Percentiles rank a stretch among this genome's conserved stretches.
Evolutionary conservation across 306 rosid genomes (phyloP).

Genomic region (Arachis stenosperma): DNA sequence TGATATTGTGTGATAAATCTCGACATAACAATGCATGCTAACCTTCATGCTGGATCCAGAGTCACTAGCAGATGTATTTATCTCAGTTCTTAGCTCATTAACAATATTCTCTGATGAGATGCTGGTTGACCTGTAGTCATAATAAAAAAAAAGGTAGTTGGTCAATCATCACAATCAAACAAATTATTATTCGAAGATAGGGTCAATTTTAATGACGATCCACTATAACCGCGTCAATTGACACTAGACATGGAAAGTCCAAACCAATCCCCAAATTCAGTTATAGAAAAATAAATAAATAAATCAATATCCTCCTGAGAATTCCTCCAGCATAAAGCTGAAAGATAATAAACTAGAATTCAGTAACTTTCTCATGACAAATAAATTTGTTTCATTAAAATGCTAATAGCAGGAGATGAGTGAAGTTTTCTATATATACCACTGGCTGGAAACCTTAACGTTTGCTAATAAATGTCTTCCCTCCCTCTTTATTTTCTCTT

Average conservation of each 20-base stretch:
- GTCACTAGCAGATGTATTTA: slow-evolving; percentile 60
- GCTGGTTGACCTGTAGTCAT: slow-evolving; percentile 61
- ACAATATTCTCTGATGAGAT: slow-evolving; percentile 67
- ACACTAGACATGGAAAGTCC: not conserved
- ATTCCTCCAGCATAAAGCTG: slow-evolving; percentile 5
- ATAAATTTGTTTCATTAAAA: slow-evolving; percentile 12
- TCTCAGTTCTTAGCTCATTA: slow-evolving; percentile 55
- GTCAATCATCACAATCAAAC: slow-evolving; percentile 7
- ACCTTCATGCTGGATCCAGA: slow-evolving; percentile 67
- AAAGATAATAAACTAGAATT: not conserved
- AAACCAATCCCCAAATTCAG: slow-evolving; percentile 16
- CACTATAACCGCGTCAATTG: slow-evolving; percentile 20
- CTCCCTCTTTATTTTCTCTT: slow-evolving; percentile 27
- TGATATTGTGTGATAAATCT: slow-evolving; percentile 1
- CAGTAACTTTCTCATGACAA: not conserved
- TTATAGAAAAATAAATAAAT: not conserved
- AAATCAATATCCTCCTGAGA: not conserved
- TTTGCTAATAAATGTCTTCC: slow-evolving; percentile 32
- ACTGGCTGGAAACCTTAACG: slow-evolving; percentile 8
- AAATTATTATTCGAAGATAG: not conserved
- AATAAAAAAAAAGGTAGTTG: slow-evolving; percentile 6
- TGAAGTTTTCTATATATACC: slow-evolving; percentile 29
- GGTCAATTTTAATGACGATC: not conserved
- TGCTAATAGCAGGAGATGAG: slow-evolving; percentile 24
- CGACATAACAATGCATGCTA: slow-evolving; percentile 34